Evolutionary conservation across 225 moss, liverwort and hornwort genomes (phyloP).

Genomic region (Pseudisothecium myosuroides): DNA sequence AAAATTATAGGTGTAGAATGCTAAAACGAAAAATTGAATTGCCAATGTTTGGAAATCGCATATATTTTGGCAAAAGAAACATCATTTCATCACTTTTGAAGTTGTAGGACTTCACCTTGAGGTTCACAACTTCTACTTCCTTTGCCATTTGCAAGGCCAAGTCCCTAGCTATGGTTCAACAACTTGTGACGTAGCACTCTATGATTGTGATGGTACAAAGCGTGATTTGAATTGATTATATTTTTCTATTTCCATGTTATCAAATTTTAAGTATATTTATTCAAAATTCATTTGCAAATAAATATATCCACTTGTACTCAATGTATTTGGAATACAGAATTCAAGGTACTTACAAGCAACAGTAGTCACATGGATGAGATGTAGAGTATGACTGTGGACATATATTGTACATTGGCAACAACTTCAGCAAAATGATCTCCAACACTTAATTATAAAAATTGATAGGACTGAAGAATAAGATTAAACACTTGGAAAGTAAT

Average conservation of each 20-base stretch:
- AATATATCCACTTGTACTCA: too few relatives aligned
- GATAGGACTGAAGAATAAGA: not conserved
- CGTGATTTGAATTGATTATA: not conserved
- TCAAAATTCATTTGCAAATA: not conserved
- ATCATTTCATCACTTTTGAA: not conserved
- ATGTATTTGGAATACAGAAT: not conserved
- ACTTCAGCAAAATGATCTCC: not conserved
- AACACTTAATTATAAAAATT: not conserved
- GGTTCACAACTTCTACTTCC: not conserved
- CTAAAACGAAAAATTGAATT: not conserved
- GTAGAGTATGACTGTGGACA: not conserved
- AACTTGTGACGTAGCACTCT: not conserved
- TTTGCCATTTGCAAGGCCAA: not conserved
- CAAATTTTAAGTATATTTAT: not conserved
- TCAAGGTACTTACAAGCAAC: not conserved
- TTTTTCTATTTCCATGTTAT: not conserved
- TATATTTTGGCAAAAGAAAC: not conserved
- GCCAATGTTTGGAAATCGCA: rapidly evolving
- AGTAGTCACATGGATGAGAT: not conserved
- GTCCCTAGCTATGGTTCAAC: too few relatives aligned
- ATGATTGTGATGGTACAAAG: not conserved
- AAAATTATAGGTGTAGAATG: not conserved
- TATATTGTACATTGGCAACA: not conserved
- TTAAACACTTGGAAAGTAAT: not conserved
- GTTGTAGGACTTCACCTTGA: not conserved